These are phyloP conservation scores for Fraxinus floribunda DNA, from an alignment of 305 asterid species.

Conservation along the genomic window DNA sequence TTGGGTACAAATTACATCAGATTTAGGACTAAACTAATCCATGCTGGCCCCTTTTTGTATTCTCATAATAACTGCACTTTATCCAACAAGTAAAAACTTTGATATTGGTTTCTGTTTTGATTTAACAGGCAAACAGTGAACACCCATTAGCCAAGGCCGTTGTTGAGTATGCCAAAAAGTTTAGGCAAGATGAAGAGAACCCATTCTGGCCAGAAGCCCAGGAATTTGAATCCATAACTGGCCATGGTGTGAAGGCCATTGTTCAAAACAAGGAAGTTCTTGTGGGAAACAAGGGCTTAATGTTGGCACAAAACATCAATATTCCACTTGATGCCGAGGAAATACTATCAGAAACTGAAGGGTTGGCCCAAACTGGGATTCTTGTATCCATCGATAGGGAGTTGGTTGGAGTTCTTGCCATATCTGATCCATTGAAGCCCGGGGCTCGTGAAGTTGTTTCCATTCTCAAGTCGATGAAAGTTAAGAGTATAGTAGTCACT, in stretches of 20 bases:
- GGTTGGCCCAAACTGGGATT: conserved; percentile 68
- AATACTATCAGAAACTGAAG: conserved; percentile 57
- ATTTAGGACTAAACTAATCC: not conserved
- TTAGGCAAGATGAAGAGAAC: conserved; percentile 55
- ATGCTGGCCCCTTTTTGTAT: not conserved
- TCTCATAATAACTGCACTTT: not conserved
- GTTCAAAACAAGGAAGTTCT: conserved; percentile 59
- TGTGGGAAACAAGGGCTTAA: conserved; percentile 68
- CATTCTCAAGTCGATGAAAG: conserved; percentile 59
- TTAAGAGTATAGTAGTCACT: conserved; percentile 63
- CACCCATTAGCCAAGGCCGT: conserved; percentile 89
- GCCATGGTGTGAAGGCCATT: conserved; percentile 81
- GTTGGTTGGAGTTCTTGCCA: conserved; percentile 59
- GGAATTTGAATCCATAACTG: conserved; percentile 69
- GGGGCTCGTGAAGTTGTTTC: conserved; percentile 70
- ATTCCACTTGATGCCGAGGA: conserved; percentile 66
- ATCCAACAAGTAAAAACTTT: not conserved
- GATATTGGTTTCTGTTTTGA: not conserved
- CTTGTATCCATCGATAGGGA: conserved; percentile 62
- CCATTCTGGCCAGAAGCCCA: conserved; percentile 52
- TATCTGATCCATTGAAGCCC: conserved; percentile 80
- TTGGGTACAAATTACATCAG: not conserved
- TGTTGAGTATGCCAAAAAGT: conserved; percentile 67
- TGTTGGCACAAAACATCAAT: conserved; percentile 40
- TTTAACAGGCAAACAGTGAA: conserved; percentile 65